A percentile compares a stretch with the other conserved stretches of the same genome.
Conservation (phyloP, 23 red algal species). For the Gracilaria domingensis region DNA sequence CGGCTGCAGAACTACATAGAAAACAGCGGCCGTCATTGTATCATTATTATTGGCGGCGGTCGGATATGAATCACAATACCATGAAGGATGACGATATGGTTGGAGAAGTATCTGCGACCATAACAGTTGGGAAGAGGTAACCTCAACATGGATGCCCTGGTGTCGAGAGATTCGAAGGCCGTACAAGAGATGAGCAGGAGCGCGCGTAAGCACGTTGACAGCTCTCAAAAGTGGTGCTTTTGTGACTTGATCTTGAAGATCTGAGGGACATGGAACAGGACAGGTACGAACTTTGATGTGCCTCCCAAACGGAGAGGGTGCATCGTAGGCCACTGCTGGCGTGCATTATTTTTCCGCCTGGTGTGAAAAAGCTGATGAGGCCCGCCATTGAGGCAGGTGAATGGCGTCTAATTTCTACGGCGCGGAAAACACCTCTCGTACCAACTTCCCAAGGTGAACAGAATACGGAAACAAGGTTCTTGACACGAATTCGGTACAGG, state of each 20-base stretch:
- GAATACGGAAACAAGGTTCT: not conserved
- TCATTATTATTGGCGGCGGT: too few species aligned
- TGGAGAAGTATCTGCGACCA: not conserved
- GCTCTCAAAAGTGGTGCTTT: not conserved
- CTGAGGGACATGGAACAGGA: not conserved
- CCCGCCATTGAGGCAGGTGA: too few species aligned
- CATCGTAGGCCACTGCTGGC: not conserved
- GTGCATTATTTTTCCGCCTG: not conserved
- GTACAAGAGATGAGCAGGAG: not conserved
- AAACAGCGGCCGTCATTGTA: not conserved
- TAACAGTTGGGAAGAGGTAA: not conserved
- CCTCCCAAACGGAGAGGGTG: not conserved
- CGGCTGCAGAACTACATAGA: not conserved
- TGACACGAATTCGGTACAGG: not conserved
- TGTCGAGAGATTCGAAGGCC: not conserved
- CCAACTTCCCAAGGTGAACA: too few species aligned
- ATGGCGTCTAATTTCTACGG: not conserved
- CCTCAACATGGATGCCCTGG: not conserved
- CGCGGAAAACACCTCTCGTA: conserved; percentile 1
- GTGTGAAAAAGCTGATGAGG: not conserved
- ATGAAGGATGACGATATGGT: not conserved
- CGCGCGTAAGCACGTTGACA: not conserved
- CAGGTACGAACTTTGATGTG: conserved; percentile 5
- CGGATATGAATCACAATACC: too few species aligned
- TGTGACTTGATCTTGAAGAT: not conserved